Conservation (phyloP, 768 basidiomycete species). For the Trametes elegans region DNA sequence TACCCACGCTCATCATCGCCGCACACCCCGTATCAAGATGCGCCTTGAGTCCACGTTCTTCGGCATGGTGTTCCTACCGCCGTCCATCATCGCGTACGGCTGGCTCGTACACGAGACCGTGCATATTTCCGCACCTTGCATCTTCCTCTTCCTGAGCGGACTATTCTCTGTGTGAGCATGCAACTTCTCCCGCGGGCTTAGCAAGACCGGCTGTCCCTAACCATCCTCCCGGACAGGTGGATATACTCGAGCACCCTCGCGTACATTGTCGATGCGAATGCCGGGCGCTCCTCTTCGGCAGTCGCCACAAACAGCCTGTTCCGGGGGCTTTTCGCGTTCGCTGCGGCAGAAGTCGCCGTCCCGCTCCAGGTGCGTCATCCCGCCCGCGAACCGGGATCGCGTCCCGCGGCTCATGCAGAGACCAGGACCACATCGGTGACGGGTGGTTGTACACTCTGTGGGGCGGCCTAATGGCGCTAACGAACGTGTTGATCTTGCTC, state of each 20-base stretch:
- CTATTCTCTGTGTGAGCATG: constrained; percentile 67
- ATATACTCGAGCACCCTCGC: constrained; percentile 71
- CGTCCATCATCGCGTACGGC: constrained; percentile 61
- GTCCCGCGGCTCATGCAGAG: not conserved
- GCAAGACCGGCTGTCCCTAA: not conserved
- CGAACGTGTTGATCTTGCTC: constrained; percentile 55
- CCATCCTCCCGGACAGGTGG: constrained; percentile 34
- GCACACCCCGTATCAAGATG: constrained; percentile 45
- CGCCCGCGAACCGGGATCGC: not conserved
- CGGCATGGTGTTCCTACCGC: constrained; percentile 58
- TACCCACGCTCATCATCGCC: not conserved
- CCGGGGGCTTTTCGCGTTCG: constrained; percentile 66
- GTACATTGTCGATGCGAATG: constrained; percentile 84
- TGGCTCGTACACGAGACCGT: constrained; percentile 67
- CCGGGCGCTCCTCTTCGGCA: constrained; percentile 71
- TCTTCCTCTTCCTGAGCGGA: constrained; percentile 68
- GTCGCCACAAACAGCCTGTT: constrained; percentile 75
- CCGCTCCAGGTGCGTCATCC: constrained; percentile 55
- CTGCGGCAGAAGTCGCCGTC: constrained; percentile 68
- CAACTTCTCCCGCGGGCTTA: not conserved
- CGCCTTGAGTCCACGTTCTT: constrained; percentile 60
- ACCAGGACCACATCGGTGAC: constrained; percentile 66
- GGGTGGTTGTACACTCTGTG: constrained; percentile 76
- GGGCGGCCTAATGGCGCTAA: constrained; percentile 49
- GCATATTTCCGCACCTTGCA: constrained; percentile 63